Conservation (phyloP, 371 early-diverging fungal genomes). For the Mucor circinelloides region DNA sequence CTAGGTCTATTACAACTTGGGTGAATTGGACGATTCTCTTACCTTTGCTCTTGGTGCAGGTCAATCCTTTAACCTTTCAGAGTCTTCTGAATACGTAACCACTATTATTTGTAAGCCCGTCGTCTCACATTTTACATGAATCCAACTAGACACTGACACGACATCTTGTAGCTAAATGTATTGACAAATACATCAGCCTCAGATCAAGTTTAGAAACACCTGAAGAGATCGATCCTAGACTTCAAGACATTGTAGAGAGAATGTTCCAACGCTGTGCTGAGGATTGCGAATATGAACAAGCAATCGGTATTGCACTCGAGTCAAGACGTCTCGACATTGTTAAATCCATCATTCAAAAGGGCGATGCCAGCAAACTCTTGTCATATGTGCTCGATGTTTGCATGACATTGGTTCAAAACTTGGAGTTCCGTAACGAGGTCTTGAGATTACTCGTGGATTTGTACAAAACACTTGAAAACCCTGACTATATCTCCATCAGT, state of each 20-base stretch:
- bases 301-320: constrained; percentile 95
- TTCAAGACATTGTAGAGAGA: constrained; percentile 88
- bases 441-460: constrained; percentile 82
- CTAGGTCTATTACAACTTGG: constrained; percentile 91
- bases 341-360: constrained; percentile 76
- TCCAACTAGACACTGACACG: neutral
- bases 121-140: neutral
- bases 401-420: constrained; percentile 80
- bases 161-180: constrained; percentile 69
- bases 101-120: constrained; percentile 84
- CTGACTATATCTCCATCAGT: constrained; percentile 90
- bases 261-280: constrained; percentile 93
- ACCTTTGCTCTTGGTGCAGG: constrained; percentile 96
- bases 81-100: constrained; percentile 86
- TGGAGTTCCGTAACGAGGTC: constrained; percentile 84
- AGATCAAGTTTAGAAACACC: constrained; percentile 56
- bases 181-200: constrained; percentile 91
- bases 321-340: constrained; percentile 88
- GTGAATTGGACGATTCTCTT: constrained; percentile 93
- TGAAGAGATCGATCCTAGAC: constrained; percentile 70
- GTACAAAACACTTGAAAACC: constrained; percentile 75
- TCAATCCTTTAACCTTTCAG: constrained; percentile 78
- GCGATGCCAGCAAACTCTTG: constrained; percentile 71
- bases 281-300: constrained; percentile 87
- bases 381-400: constrained; percentile 81